These are phyloP conservation scores for Citrus unshiu DNA, from an alignment of 345 rosid genomes.

Conservation along the genomic window DNA sequence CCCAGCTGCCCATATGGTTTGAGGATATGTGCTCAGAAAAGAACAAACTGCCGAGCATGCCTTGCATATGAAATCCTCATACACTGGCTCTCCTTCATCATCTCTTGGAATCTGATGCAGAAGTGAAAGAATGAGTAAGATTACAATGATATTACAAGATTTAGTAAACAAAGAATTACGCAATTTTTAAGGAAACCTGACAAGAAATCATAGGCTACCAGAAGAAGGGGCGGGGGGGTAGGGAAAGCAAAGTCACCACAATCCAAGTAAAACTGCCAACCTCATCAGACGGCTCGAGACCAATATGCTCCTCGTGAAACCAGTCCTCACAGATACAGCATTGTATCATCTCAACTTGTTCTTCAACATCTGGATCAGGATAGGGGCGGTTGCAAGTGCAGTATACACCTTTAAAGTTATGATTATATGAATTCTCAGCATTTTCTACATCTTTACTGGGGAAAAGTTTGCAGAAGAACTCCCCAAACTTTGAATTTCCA, in stretches of 20 bases:
- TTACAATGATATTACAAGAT: not conserved
- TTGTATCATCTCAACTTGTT: slow-evolving; percentile 95
- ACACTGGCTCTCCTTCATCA: slow-evolving; percentile 82
- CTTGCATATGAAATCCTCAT: slow-evolving; percentile 87
- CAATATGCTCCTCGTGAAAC: slow-evolving; percentile 96
- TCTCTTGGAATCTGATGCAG: slow-evolving; percentile 71
- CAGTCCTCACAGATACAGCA: slow-evolving; percentile 97
- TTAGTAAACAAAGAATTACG: too few relatives aligned
- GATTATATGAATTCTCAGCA: slow-evolving; percentile 74
- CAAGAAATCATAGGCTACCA: not conserved
- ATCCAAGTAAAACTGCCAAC: slow-evolving; percentile 27
- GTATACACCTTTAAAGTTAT: slow-evolving; percentile 86
- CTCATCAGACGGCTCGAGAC: slow-evolving; percentile 55
- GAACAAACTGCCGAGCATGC: slow-evolving; percentile 64
- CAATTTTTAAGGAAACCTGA: not conserved
- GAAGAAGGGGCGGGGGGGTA: not conserved
- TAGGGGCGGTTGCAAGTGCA: slow-evolving; percentile 81
- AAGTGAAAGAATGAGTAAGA: not conserved
- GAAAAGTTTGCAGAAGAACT: slow-evolving; percentile 74
- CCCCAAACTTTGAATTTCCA: slow-evolving; percentile 90
- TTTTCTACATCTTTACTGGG: slow-evolving; percentile 76
- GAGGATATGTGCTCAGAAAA: slow-evolving; percentile 63
- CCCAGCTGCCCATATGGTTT: slow-evolving; percentile 50
- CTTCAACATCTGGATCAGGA: slow-evolving; percentile 89
- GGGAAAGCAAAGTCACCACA: not conserved